A percentile compares a stretch with the other conserved stretches of the same genome.
These are phyloP conservation scores for Pestalotiopsis sp. DNA, from an alignment of 2,329 filamentous ascomycete genomes.

Conservation along the genomic window DNA sequence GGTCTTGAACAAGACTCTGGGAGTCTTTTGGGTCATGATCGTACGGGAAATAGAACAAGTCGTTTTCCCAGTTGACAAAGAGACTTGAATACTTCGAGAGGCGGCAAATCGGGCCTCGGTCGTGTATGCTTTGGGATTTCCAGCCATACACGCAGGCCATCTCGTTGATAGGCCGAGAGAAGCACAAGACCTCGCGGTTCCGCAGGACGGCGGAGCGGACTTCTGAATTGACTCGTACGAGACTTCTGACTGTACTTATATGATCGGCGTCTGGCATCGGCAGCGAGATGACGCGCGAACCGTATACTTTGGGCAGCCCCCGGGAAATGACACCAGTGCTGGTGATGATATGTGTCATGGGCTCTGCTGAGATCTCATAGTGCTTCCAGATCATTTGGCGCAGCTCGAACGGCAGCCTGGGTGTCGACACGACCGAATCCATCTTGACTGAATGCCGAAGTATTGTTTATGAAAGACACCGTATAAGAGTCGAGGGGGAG, in stretches of 20 bases:
- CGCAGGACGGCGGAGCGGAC: background rate
- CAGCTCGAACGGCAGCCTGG: background rate
- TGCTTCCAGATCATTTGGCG: background rate
- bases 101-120: background rate
- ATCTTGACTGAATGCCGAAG: background rate
- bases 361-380: background rate
- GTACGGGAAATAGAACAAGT: background rate
- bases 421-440: background rate
- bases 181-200: background rate
- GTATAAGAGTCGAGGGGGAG: background rate
- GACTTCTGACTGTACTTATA: background rate
- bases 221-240: background rate
- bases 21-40: background rate
- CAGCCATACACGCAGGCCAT: background rate
- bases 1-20: background rate
- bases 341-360: background rate
- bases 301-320: background rate
- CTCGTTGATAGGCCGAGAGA: background rate
- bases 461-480: background rate
- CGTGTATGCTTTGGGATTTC: background rate
- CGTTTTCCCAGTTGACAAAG: background rate
- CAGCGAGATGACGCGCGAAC: background rate
- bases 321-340: background rate
- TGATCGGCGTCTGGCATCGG: background rate
- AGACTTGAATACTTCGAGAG: background rate